Evolutionary conservation across 75 land plant species (phyloP).

Genomic region (Pinus tabuliformis): DNA sequence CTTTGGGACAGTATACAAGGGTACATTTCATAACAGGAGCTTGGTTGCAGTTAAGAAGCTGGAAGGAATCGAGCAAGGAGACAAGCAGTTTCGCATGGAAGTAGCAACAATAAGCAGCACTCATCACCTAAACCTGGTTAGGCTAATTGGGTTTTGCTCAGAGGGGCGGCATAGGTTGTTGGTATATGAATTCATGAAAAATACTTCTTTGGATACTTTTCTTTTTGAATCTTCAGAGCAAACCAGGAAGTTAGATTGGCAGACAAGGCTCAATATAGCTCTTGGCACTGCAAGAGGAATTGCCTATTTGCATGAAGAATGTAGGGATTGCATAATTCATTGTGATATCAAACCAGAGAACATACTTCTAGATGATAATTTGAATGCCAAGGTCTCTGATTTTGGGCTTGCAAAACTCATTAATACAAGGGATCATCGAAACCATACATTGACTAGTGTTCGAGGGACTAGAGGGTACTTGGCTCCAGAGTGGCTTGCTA

Average conservation of each 20-base stretch:
- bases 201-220: slow-evolving; percentile 67
- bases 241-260: slow-evolving; percentile 58
- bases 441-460: slow-evolving; percentile 41
- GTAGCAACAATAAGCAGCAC: slow-evolving; percentile 84
- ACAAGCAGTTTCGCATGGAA: slow-evolving; percentile 85
- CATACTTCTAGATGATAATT: slow-evolving; percentile 78
- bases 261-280: slow-evolving; percentile 60
- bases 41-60: slow-evolving; percentile 76
- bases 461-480: slow-evolving; percentile 79
- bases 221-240: slow-evolving; percentile 26
- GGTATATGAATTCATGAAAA: slow-evolving; percentile 85
- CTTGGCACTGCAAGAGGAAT: slow-evolving; percentile 88
- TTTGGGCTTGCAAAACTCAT: slow-evolving; percentile 79
- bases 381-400: slow-evolving; percentile 85
- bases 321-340: slow-evolving; percentile 88
- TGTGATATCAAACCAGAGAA: slow-evolving; percentile 99
- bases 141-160: slow-evolving; percentile 81
- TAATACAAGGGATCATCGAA: slow-evolving; percentile 32
- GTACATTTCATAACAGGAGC: slow-evolving; percentile 51
- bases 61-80: slow-evolving; percentile 86
- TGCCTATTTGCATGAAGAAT: slow-evolving; percentile 89
- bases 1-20: slow-evolving; percentile 79
- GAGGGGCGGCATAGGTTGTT: slow-evolving; percentile 73
- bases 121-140: slow-evolving; percentile 84
- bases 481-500: slow-evolving; percentile 91